A percentile compares a stretch with the other conserved stretches of the same genome.
Conservation (phyloP, 495 filamentous ascomycete genomes). For the Penicillium simplicissimum region DNA sequence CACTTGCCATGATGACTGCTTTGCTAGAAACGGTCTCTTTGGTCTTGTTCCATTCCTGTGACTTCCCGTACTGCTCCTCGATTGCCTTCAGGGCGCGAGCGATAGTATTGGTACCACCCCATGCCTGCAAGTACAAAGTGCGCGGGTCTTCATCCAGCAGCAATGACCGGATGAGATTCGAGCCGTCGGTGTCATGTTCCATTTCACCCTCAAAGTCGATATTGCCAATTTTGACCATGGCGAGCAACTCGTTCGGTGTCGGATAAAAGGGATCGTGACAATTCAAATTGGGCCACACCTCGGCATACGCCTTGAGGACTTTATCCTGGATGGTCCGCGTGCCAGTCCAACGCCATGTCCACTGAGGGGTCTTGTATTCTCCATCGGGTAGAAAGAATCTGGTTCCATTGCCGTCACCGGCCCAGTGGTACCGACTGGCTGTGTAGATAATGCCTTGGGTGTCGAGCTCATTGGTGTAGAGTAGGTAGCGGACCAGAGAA, state of each 20-base stretch:
- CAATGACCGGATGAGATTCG: constrained; percentile 7
- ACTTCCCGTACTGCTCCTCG: constrained; percentile 19
- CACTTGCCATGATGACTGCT: constrained; percentile 18
- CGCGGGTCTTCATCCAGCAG: constrained; percentile 14
- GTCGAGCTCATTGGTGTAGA: constrained; percentile 42
- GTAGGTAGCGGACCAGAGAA: constrained; percentile 37
- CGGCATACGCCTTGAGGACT: constrained; percentile 14
- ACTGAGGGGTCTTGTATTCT: constrained; percentile 3
- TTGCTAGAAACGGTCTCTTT: constrained; percentile 37
- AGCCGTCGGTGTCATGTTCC: constrained; percentile 12
- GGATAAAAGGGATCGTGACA: constrained; percentile 16
- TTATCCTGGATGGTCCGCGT: constrained; percentile 16
- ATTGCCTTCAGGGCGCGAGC: constrained; percentile 38
- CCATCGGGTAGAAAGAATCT: background rate
- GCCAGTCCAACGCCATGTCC: constrained; percentile 16
- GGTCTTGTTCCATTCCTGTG: constrained; percentile 8
- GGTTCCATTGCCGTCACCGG: constrained; percentile 16
- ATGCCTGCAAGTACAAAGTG: constrained; percentile 21
- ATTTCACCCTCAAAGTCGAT: constrained; percentile 19
- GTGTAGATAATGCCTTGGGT: constrained; percentile 34
- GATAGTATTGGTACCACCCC: constrained; percentile 45
- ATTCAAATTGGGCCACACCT: constrained; percentile 15
- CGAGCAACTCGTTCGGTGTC: constrained; percentile 11
- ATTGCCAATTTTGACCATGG: constrained; percentile 16
- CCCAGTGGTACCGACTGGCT: constrained; percentile 15